Evolutionary conservation across 768 basidiomycete species (phyloP), one percentile per base, ranked within the genome.

Genomic region (Podaxis sp.): DNA sequence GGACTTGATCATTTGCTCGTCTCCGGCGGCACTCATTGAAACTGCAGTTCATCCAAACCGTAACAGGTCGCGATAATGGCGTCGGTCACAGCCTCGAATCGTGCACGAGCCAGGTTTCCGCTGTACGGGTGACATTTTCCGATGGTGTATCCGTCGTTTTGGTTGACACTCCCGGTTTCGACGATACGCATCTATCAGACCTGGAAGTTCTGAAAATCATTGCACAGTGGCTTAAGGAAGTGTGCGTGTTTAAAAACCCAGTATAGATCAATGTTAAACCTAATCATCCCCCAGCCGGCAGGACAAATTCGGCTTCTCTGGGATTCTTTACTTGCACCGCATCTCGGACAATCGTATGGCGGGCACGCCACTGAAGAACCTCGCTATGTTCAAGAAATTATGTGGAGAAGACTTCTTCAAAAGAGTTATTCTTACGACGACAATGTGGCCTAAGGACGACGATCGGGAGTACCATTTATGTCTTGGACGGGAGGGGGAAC

Each of bases 301-400:
- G 4, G 41, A 22, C 1, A 19, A 24, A 4, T 17, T 59, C 7
- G 40, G 38, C 0, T 0, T 66, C 19, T 47, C 65, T 5, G 63
- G 63, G 12, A 54, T 64, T 2, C 40, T 66, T 43, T 66, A 66
- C 17, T 33, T 66, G 17, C 51, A 66, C 25, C 46, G 59, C 36
- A 67, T 67, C 13, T 56, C 49, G 1, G 53, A 49, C n/a, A 53
- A 33, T 13, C 57, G 58, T 3, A 57, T 66, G 62, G 29, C 27
- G n/a, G 52, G 63, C 8, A 60, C 63, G 4, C 17, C 54, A 6
- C 55, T 47, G 13, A 52, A 61, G 43, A 57, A 57, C 51, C 50
- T 63, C n/a, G 37, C 27, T 2, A 61, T 64, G 58, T 66, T 66
- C 29, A 58, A 61, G n/a, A 13, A 33, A 15, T 72, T 73, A 67